Base-by-base conservation (phyloP, 2,329 filamentous ascomycete species). In the Cladophialophora bantiana region DNA sequence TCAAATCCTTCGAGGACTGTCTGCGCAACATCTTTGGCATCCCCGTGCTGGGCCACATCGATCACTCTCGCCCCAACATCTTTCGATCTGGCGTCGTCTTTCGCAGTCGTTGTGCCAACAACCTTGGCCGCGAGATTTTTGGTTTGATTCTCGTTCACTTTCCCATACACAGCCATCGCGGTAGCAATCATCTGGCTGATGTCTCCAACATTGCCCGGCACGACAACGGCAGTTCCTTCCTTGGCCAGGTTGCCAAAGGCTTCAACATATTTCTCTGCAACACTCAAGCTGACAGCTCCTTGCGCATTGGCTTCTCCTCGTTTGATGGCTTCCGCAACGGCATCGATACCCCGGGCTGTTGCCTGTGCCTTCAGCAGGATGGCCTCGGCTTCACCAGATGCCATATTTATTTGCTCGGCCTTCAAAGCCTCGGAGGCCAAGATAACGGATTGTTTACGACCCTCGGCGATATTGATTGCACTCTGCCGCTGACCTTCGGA, bases 401-500 rank as follows among this genome's bases (percentile, higher is more conserved):
- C 95, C 77, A 89, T 86, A 81, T 99, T 99, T 83, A 99, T 95
- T 78, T 96, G 88, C 83, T 99, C 94, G 15, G 92, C 88, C 72
- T 89, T 89, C 80, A 97, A 76, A 15, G 95, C 95, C 81, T 99
- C 95, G 7, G 93, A 97, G 0, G 95, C 95, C 31, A 99, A 85
- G 73, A 99, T 99, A 26, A 97, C 94, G 73, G 90, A 93, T 84
- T 98, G 95, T 84, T 99, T 99, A 80, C 90, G 89, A 78, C 95
- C 95, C 83, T 99, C 95, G 64, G 95, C 95, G 73, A 99, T 97
- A 80, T 99, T 99, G 86, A 99, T 99, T 45, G 95, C 95, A 75
- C 90, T 94, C 82, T 99, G 95, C 70, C 95, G 86, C 81, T 99
- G 95, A 81, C 95, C 95, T 77, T 99, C 95, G 0, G 93, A 97